Evolutionary conservation across 2,329 filamentous ascomycete genomes (phyloP), one percentile per base, ranked within the genome.

Genomic region (Calycina marina): DNA sequence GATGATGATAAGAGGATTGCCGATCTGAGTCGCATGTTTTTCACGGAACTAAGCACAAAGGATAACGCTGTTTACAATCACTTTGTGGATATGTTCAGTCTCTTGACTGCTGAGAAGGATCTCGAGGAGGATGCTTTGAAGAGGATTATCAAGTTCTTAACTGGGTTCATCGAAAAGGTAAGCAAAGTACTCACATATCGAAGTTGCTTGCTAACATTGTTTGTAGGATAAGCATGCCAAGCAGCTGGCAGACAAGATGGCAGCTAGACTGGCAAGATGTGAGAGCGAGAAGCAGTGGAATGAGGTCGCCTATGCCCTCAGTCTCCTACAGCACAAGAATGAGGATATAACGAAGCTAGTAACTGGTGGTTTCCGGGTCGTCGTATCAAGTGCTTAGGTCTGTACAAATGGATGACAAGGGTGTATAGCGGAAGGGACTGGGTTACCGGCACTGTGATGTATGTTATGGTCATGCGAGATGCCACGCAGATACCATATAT

Each of bases 61-160:
- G 90, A 98, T 55, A 98, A 98, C 51, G 90, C 90, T 2, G 84
- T 98, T 2, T 98, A 98, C 57, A 98, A 98, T 55, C 88, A 98
- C 60, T 98, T 98, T 57, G 85, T 98, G 16, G 90, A 98, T 53
- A 96, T 98, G 83, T 98, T 98, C 57, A 88, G 81, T 51, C 61
- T 96, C 42, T 64, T 98, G 28, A 90, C 82, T 36, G 80, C 85
- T 0, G 88, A 92, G 46, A 70, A 71, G 32, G 71, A 65, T 17
- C 63, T 98, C 43, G 76, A 84, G 6, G 88, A 94, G 54, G 84
- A 93, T 46, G 73, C 79, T 14, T 77, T 98, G 58, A 76, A 72
- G 53, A 69, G 81, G 39, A 88, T 98, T 38, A 69, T 98, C 42
- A 85, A 84, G 51, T 98, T 98, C 59, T 59, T 98, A 52, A 75